Evolutionary conservation across 83 land plant species (phyloP), one percentile per base, ranked within the genome.

Genomic region (Picea mariana): DNA sequence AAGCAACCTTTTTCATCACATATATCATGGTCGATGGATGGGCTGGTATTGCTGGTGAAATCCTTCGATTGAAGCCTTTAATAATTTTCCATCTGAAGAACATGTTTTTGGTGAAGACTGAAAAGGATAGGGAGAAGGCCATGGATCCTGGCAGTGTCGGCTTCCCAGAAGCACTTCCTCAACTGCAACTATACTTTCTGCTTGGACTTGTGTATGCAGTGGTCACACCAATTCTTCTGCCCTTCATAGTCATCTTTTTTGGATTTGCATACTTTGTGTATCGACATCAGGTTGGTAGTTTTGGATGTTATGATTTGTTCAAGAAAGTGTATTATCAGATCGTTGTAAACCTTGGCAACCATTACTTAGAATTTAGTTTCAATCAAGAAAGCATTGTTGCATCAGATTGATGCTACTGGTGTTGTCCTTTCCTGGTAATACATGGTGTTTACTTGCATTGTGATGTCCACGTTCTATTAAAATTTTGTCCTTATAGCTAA

Each of bases 1-100:
- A 91, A 66, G 91, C 95, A 16, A 77, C 79, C 12, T 93, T 93
- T 84, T 93, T 93, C 75, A 92, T 93, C 20, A 91, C 95, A 13
- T 93, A 88, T 81, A 93, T 92, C 52, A 93, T 93, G 95, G 89
- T 93, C 59, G 95, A 93, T 82, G 95, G 95, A 31, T 93, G 95
- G 95, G 89, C 95, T 47, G 86, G 92, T 9, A 82, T 89, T 82
- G 95, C 95, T 34, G 83, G 84, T 18, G 92, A 91, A 77, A 89
- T 91, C 31, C 87, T 93, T 17, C 81, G 95, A 20, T 63, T 93
- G 67, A 84, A 85, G 75, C 87, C 94, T 6, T 77, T 93, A 69
- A 59, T 93, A 23, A 69, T 90, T 59, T 93, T 82, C 59, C 95
- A 93, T 81, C 83, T 93, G 65, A 88, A 90, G 78, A 93, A 88